These are phyloP conservation scores for Cytospora mali DNA, from an alignment of 2,329 filamentous ascomycete genomes.

Conservation along the genomic window DNA sequence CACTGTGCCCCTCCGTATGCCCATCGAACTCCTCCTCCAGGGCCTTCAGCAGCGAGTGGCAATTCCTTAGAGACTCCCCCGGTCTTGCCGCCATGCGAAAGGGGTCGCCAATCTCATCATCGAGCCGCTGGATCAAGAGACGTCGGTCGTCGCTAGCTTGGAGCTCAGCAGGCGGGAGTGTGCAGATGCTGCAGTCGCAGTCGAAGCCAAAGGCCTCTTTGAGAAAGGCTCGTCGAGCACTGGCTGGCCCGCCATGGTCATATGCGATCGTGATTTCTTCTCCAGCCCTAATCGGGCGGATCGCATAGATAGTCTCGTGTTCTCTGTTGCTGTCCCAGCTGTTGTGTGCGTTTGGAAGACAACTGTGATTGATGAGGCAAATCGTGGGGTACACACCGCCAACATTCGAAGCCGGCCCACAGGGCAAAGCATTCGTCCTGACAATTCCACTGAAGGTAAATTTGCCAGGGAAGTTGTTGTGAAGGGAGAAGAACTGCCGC, in stretches of 20 bases:
- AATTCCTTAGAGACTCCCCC: neutral
- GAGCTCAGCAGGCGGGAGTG: neutral
- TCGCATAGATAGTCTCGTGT: slow-evolving; percentile 38
- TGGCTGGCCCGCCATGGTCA: slow-evolving; percentile 15
- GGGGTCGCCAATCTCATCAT: neutral
- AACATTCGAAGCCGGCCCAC: slow-evolving; percentile 30
- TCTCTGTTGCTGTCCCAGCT: slow-evolving; percentile 34
- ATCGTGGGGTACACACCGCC: slow-evolving; percentile 36
- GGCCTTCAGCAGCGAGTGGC: neutral
- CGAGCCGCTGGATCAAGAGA: neutral
- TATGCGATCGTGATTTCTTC: slow-evolving; percentile 39
- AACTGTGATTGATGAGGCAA: slow-evolving; percentile 42
- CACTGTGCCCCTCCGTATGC: neutral
- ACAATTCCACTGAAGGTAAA: slow-evolving; percentile 34
- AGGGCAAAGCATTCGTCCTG: slow-evolving; percentile 39
- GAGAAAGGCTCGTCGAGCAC: slow-evolving; percentile 3
- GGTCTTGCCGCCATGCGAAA: neutral
- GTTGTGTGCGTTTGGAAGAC: slow-evolving; percentile 37
- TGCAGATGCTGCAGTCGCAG: slow-evolving; percentile 10
- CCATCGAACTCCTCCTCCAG: slow-evolving; percentile 7
- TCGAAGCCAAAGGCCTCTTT: slow-evolving; percentile 2
- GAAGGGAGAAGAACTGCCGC: slow-evolving; percentile 29
- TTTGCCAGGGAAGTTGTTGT: slow-evolving; percentile 39
- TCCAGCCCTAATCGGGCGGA: slow-evolving; percentile 34
- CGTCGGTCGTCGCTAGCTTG: slow-evolving; percentile 11